A percentile compares a stretch with the other conserved stretches of the same genome.
phyloP scores from a whole-genome alignment of 208 protist species.

The Acanthamoeba healyi region DNA sequence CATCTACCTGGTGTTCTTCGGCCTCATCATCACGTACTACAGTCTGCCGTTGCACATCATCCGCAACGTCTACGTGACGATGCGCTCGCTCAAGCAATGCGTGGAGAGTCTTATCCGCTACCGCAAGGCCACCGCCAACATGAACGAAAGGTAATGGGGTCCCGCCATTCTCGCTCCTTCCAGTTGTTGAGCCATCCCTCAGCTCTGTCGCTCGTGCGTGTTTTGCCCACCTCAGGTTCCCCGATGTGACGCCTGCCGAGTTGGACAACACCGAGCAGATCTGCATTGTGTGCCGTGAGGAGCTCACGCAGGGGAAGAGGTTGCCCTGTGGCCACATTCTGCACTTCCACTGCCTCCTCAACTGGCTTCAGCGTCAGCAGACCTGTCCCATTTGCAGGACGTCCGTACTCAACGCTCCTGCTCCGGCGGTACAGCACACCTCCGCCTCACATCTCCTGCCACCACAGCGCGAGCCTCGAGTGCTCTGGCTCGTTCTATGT shows the following conservation, averaged over 20 bases:
- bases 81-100: constrained; percentile 22
- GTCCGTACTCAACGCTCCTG: background rate
- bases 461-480: no score
- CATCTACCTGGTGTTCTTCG: constrained; percentile 69
- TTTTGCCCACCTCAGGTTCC: constrained; percentile 68
- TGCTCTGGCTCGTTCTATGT: background rate
- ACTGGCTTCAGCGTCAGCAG: constrained; percentile 47
- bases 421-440: background rate
- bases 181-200: no score
- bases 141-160: background rate
- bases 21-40: constrained; percentile 48
- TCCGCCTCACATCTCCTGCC: background rate
- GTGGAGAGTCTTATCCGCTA: constrained; percentile 41
- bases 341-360: constrained; percentile 84
- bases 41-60: constrained; percentile 69
- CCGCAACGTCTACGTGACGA: constrained; percentile 65
- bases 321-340: constrained; percentile 84
- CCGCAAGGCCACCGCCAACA: constrained; percentile 41
- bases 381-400: constrained; percentile 63
- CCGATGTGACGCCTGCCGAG: constrained; percentile 80
- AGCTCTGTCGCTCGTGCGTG: no score
- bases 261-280: constrained; percentile 74
- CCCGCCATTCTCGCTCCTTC: no score
- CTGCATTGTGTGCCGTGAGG: constrained; percentile 85
- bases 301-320: constrained; percentile 78